Evolutionary conservation across 805 yeast genomes (phyloP).

Genomic region (Monosporozyma siamensis): DNA sequence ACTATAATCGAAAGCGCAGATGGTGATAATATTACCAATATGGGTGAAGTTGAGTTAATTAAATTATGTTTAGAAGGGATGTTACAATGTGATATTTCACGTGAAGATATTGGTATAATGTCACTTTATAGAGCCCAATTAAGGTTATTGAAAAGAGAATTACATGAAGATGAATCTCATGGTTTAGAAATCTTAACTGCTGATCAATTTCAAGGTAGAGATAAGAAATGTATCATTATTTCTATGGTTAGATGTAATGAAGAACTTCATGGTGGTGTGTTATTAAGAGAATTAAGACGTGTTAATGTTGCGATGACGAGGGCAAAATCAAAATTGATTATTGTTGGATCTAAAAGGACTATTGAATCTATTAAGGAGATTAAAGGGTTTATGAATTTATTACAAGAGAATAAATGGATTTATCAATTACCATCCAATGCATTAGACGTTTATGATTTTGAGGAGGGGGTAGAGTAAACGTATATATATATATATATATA

Average conservation of each 20-base stretch:
- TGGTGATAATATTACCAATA: constrained; percentile 67
- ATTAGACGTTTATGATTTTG: constrained; percentile 30
- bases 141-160: constrained; percentile 33
- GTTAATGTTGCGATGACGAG: constrained; percentile 92
- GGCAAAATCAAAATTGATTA: constrained; percentile 72
- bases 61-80: constrained; percentile 53
- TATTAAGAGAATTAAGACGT: constrained; percentile 82
- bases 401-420: constrained; percentile 55
- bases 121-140: constrained; percentile 82
- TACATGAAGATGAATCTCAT: constrained; percentile 14
- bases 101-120: constrained; percentile 69
- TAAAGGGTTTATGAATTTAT: constrained; percentile 47
- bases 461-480: no score
- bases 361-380: constrained; percentile 18
- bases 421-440: constrained; percentile 44
- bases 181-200: constrained; percentile 80
- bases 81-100: constrained; percentile 48
- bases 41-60: constrained; percentile 59
- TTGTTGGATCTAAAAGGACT: constrained; percentile 71
- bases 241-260: constrained; percentile 81
- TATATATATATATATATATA: no score
- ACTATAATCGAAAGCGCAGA: constrained; percentile 50
- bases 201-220: constrained; percentile 93
- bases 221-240: constrained; percentile 81
- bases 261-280: constrained; percentile 57